Base-by-base conservation (phyloP, 768 basidiomycete genomes). In the Naganishia kalamii region DNA sequence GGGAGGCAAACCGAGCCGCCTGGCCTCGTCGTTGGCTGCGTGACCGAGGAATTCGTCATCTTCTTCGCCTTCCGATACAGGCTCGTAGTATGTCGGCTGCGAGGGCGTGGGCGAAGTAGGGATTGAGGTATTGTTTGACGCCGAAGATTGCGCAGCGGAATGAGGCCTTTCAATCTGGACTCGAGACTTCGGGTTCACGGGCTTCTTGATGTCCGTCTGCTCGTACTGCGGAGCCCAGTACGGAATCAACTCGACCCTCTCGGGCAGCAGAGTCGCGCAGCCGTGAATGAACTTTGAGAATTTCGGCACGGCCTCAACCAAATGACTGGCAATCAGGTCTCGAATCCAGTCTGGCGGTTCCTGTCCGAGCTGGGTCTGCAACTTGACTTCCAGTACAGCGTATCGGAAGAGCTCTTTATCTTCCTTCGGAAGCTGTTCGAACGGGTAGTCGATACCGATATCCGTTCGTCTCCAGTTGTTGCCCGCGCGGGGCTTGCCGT, bases 221-320 rank as follows among this genome's bases (percentile, higher is more conserved):
- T 96, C 93, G 93, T 97, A 96, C 76, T 98, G 93, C 5, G 93
- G 93, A 6, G 93, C 70, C 96, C 96, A 99, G 83, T 97, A 99
- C 6, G 96, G 96, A 37, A 99, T 89, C 25, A 99, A 84, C 73
- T 97, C 89, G 48, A 97, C 93, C 37, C 94, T 88, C 72, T 89
- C 85, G 21, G 93, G 92, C 11, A 98, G 79, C 0, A 98, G 82
- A 1, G 92, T 92, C 2, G 94, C 87, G 75, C 96, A 99, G 27
- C 96, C 94, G 75, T 94, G 92, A 63, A 96, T 93, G 75, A 94
- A 94, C 84, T 77, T 81, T 84, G 89, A 89, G 83, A 98, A 98
- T 80, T 98, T 98, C 35, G 96, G 96, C 0, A 99, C 91, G 13
- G 93, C 92, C 78, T 97, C 96, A 19, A 98, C 94, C 6, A 98